Base-by-base conservation (phyloP, 2,329 filamentous ascomycete species). In the Beauveria sp. region DNA sequence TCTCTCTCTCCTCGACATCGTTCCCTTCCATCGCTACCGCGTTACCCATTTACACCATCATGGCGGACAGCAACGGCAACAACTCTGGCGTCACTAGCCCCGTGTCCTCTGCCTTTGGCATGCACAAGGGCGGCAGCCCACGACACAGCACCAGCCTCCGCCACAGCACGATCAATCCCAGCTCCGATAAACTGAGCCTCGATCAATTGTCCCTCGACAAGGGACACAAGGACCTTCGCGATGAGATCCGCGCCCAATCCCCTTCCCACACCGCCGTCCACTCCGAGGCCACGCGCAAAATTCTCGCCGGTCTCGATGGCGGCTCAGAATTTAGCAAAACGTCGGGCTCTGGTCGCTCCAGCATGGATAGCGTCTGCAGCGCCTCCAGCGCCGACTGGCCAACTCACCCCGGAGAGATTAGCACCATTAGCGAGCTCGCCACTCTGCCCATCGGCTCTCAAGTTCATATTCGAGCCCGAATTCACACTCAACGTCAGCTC, bases 401-500 rank as follows among this genome's bases (percentile, higher is more conserved):
- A 10, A 67, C 70, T 5, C 74, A 76, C 52, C 75, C 75, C n/a
- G 67, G 70, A 40, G 74, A 77, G 64, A 68, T 77, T 66, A 76
- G 73, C 64, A 70, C 74, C 28, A 70, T 77, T 45, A 64, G 70
- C 20, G 69, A 76, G 68, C 70, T 76, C 51, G 73, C 75, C 62
- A 59, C 63, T 43, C 65, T 76, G 16, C 73, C 74, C 16, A 60
- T 75, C 12, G 75, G 74, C 49, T 74, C 73, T 20, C 72, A 75
- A 54, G 73, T 78, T 54, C 76, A 73, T 58, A 77, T 78, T 63
- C 71, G 76, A 61, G 76, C 75, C 43, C 72, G 75, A 52, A 75
- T 76, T 46, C 69, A 75, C 65, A 90, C 92, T 61, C 81, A 95
- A 62, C 86, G 93, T 52, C 88, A 88, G 67, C 83, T 96, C 77